Percentiles rank a stretch among this genome's conserved stretches.
These are phyloP conservation scores for Pachyrhizus erosus DNA, from an alignment of 306 rosid species.

Conservation along the genomic window DNA sequence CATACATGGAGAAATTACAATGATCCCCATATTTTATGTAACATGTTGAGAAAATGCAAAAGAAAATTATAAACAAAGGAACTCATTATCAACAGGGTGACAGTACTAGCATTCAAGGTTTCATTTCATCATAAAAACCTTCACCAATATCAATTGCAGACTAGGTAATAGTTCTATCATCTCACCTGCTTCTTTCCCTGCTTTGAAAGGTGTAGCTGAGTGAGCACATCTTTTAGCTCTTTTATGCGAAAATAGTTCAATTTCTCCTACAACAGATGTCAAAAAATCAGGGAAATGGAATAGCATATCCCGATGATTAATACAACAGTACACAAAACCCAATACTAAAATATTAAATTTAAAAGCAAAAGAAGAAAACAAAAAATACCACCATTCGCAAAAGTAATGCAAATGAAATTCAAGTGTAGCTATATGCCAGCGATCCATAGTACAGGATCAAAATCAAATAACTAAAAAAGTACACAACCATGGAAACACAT, in stretches of 20 bases:
- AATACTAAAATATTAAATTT: background rate
- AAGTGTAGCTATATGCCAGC: background rate
- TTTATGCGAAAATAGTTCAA: constrained; percentile 84
- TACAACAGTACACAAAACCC: constrained; percentile 15
- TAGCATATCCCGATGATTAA: constrained; percentile 11
- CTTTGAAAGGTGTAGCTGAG: constrained; percentile 87
- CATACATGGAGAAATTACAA: background rate
- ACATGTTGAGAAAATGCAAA: background rate
- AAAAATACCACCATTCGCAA: constrained; percentile 5
- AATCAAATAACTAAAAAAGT: background rate
- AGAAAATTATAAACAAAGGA: constrained; percentile 6
- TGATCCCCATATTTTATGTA: background rate
- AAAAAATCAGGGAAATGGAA: constrained; percentile 1
- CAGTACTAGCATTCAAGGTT: constrained; percentile 10
- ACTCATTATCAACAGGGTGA: background rate
- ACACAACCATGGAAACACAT: constrained; percentile 5
- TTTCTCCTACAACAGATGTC: constrained; percentile 62
- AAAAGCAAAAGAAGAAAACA: background rate
- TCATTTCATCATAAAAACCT: background rate
- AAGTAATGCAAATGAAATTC: constrained; percentile 24
- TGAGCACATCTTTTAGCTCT: constrained; percentile 95
- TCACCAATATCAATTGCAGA: constrained; percentile 20
- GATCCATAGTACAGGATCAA: background rate
- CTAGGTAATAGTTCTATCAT: constrained; percentile 33
- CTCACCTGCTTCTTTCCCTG: constrained; percentile 99